Evolutionary conservation across 2,329 filamentous ascomycete genomes (phyloP).

Genomic region (Aspergillus luchuensis): DNA sequence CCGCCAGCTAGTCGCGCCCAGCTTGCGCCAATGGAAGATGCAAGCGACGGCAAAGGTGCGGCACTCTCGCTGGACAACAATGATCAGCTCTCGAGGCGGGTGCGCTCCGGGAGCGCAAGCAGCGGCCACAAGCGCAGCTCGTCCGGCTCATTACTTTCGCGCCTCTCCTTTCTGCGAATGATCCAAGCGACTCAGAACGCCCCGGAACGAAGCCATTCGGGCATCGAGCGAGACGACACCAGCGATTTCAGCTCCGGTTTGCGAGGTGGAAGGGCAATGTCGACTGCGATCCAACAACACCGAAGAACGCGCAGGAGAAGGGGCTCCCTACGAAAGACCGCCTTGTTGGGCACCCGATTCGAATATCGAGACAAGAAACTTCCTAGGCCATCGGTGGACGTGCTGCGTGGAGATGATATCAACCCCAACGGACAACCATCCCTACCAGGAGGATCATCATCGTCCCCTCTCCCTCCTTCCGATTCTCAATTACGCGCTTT

Average conservation of each 20-base stretch:
- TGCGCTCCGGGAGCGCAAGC: constrained; percentile 37
- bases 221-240: constrained; percentile 29
- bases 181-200: constrained; percentile 43
- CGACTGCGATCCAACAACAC: constrained; percentile 49
- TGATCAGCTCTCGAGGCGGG: constrained; percentile 27
- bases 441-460: constrained; percentile 3
- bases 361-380: constrained; percentile 38
- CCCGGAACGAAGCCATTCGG: constrained; percentile 26
- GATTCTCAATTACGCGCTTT: constrained; percentile 17
- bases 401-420: constrained; percentile 11
- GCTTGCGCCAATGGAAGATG: constrained; percentile 41
- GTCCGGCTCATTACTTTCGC: constrained; percentile 68
- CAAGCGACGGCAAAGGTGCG: constrained; percentile 28
- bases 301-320: constrained; percentile 69
- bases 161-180: constrained; percentile 67
- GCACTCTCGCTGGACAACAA: constrained; percentile 31
- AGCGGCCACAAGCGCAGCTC: constrained; percentile 55
- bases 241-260: constrained; percentile 33
- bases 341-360: constrained; percentile 66
- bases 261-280: constrained; percentile 53
- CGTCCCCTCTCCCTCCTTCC: constrained; percentile 1
- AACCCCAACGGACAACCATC: constrained; percentile 20
- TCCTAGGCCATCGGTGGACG: constrained; percentile 16
- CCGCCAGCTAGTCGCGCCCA: constrained; percentile 23
- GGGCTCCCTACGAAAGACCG: constrained; percentile 84